Evolutionary conservation across 2,329 filamentous ascomycete species (phyloP).

Genomic region (Alternaria tenuissima): DNA sequence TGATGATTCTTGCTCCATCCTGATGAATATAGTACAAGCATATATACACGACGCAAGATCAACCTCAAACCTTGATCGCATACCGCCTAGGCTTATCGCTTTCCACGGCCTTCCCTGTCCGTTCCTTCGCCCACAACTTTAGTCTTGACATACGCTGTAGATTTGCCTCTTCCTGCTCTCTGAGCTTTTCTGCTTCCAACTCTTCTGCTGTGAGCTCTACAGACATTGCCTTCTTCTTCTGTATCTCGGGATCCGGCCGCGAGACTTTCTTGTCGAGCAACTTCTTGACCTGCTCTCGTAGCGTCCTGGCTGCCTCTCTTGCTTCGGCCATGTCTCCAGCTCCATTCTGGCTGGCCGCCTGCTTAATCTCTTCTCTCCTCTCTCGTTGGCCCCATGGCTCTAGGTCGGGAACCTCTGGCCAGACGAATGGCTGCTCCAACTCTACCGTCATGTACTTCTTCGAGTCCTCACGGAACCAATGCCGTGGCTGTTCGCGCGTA

Average conservation of each 20-base stretch:
- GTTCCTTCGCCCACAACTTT: constrained; percentile 41
- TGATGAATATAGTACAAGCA: constrained; percentile 31
- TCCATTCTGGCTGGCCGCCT: constrained; percentile 16
- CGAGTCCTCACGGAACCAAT: constrained; percentile 73
- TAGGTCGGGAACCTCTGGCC: constrained; percentile 74
- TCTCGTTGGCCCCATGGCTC: constrained; percentile 54
- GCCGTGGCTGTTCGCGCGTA: constrained; percentile 58
- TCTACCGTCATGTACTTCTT: constrained; percentile 96
- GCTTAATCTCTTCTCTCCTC: constrained; percentile 47
- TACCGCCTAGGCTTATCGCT: constrained; percentile 26
- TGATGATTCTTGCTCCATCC: background rate
- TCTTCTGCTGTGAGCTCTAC: constrained; percentile 12
- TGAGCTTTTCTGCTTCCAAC: constrained; percentile 10
- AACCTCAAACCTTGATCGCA: constrained; percentile 30
- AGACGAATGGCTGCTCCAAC: constrained; percentile 85
- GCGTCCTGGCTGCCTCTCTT: constrained; percentile 25
- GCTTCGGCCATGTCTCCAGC: constrained; percentile 14
- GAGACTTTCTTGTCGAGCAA: constrained; percentile 31
- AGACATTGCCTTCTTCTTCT: constrained; percentile 1
- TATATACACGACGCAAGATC: constrained; percentile 18
- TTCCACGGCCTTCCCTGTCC: constrained; percentile 31
- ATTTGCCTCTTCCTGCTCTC: constrained; percentile 17
- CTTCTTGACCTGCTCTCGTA: constrained; percentile 39
- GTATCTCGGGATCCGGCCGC: constrained; percentile 7
- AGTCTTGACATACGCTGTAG: constrained; percentile 52